Base-by-base conservation (phyloP, 345 rosid species). In the Hypericum perforatum region DNA sequence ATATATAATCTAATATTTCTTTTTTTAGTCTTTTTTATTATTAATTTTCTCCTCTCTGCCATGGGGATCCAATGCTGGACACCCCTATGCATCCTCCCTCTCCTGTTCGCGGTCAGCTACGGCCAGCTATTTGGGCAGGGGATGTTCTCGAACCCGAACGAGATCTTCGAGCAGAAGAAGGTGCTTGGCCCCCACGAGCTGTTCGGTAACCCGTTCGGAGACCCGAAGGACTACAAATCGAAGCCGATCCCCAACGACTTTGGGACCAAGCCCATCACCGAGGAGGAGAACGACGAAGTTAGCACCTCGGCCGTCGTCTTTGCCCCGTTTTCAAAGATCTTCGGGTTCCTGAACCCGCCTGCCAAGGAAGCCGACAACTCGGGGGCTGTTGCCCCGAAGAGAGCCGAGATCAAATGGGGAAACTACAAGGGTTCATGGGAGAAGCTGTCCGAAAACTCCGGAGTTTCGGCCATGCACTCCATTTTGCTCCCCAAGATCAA, bases 381-480 rank as follows among this genome's bases (percentile, higher is more conserved):
- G 32, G 32, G 32, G 32, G 32, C 32, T 22, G 32, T 4, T 22
- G 32, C 32, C 32, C 32, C 32, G 32, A 22, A 22, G 32, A 22
- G 32, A 4, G 2, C 32, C 32, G 32, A 41, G n/a, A 41, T 41
- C 43, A 41, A 41, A 41, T 41, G 9, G 43, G 43, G 43, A 1
- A 41, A 41, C 43, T 77, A 60, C 55, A 61, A 49, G 29, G 98
- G 96, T 5, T 10, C 50, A 7, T 85, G 94, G 94, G 82, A 81
- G 61, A 0, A 88, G 9, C 75, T 76, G 43, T 50, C 70, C 1
- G 3, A 54, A 32, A 85, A 68, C 45, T 74, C 97, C 0, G 97
- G 98, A 5, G 91, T 89, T 14, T 92, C 95, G 0, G 91, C 81
- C 6, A 92, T 88, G 97, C 97, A 92, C 55, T 43, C 82, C 38